Evolutionary conservation across 148 eudicot species (phyloP), one percentile per base, ranked within the genome.

Genomic region (Rhododendron ferrugineum): DNA sequence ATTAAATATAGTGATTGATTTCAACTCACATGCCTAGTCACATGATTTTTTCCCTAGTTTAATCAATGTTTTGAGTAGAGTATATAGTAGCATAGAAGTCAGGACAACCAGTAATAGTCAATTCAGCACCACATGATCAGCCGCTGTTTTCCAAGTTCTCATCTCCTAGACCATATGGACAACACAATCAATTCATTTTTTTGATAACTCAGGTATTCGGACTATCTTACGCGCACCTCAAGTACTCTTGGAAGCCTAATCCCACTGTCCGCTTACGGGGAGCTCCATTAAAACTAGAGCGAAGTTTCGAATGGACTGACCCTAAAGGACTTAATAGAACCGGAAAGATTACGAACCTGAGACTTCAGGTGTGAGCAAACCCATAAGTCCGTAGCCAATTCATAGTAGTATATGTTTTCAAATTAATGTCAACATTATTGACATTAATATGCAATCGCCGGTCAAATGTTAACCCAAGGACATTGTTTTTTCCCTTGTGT

Each of bases 51-150:
- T 11, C 16, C 68, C 1, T 70, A 46, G 62, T 47, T 30, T 83
- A 83, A 46, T 83, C 76, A 13, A 4, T 15, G 37, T 30, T 70
- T 13, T 70, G 37, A 70, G 75, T 2, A 70, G 75, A 37, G 32
- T 28, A 70, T 30, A 0, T 4, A 54, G 60, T 4, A 54, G 60
- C 6, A 10, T 50, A 4, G 16, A 16, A 78, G 83, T 84, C 87
- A 86, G 90, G 75, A 30, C 20, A 44, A 54, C 62, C 28, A 86
- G 83, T 79, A 80, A 84, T 85, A 49, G 83, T 88, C 88, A 88
- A 84, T 64, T 84, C 85, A 78, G 85, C 89, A 82, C 78, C 91
- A 88, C 91, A 88, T 88, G 91, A 86, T 84, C 40, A 49, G 14
- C 75, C 50, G 40, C 76, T 64, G 75, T 11, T 70, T 28, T 82